Percentiles rank a stretch among this genome's conserved stretches.
Conservation (phyloP, 1,284 basidiomycete species). For the Apiotrichum akiyoshidainum region DNA sequence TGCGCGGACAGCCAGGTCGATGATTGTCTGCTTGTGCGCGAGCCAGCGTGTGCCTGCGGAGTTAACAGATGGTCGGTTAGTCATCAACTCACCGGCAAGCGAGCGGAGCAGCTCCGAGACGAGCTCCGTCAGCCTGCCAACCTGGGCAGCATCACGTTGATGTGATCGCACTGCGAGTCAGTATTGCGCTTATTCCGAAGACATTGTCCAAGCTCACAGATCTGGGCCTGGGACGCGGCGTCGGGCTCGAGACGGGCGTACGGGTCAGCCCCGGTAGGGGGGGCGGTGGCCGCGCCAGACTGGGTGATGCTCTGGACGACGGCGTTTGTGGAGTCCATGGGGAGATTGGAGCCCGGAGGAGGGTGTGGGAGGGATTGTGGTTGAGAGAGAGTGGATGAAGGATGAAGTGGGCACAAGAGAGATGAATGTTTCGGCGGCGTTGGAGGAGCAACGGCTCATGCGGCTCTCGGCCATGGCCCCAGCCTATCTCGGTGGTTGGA, state of each 20-base stretch:
- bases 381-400: background rate
- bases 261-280: slow-evolving; percentile 12
- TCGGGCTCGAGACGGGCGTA: slow-evolving; percentile 31
- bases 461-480: too few relatives aligned
- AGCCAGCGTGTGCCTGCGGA: slow-evolving; percentile 75
- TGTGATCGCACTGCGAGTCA: slow-evolving; percentile 79
- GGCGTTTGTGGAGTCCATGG: slow-evolving; percentile 20
- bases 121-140: slow-evolving; percentile 70
- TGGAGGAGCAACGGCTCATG: too few relatives aligned
- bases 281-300: background rate
- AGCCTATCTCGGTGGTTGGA: too few relatives aligned
- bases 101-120: slow-evolving; percentile 69
- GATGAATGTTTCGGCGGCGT: too few relatives aligned
- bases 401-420: too few relatives aligned
- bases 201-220: slow-evolving; percentile 58
- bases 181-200: slow-evolving; percentile 56
- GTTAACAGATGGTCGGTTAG: background rate
- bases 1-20: slow-evolving; percentile 68
- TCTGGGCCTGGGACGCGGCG: slow-evolving; percentile 65
- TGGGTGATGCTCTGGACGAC: slow-evolving; percentile 4
- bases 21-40: slow-evolving; percentile 73
- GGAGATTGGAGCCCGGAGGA: background rate
- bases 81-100: slow-evolving; percentile 63
- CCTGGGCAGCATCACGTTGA: slow-evolving; percentile 77
- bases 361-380: background rate